phyloP scores from a whole-genome alignment of 306 rosid genomes.

The Cucumis hystrix region DNA sequence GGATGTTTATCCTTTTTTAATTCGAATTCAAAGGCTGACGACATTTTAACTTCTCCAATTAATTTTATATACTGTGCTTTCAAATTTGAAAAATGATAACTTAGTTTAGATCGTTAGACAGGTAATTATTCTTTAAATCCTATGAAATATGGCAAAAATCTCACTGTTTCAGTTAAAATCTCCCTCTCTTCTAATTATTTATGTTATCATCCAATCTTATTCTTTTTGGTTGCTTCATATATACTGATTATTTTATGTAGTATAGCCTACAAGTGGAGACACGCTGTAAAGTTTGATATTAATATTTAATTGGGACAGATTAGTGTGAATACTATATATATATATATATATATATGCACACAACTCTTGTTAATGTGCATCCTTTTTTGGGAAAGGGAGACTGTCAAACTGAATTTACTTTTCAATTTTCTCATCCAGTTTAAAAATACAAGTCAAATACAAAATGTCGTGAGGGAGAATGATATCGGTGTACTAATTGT shows the following conservation, averaged over 20 bases:
- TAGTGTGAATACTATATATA: too few relatives aligned
- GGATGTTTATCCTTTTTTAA: not conserved
- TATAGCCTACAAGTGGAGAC: not conserved
- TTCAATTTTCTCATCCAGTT: not conserved
- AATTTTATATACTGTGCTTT: too few relatives aligned
- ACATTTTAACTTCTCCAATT: not conserved
- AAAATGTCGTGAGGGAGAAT: too few relatives aligned
- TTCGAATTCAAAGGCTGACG: not conserved
- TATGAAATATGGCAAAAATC: not conserved
- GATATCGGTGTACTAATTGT: too few relatives aligned
- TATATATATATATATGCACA: too few relatives aligned
- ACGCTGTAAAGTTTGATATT: not conserved
- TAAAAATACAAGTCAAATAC: too few relatives aligned
- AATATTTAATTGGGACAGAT: not conserved
- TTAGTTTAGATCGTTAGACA: too few relatives aligned
- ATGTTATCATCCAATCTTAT: not conserved
- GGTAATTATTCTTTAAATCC: too few relatives aligned
- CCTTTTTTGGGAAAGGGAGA: not conserved
- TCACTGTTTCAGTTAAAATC: not conserved
- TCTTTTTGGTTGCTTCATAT: not conserved
- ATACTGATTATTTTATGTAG: not conserved
- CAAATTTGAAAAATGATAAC: too few relatives aligned
- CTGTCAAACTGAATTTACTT: not conserved
- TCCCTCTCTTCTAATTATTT: not conserved
- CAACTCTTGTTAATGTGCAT: not conserved